Evolutionary conservation across 176 grass and related monocot genomes (phyloP), one percentile per base, ranked within the genome.

Genomic region (Urochloa ruziziensis): DNA sequence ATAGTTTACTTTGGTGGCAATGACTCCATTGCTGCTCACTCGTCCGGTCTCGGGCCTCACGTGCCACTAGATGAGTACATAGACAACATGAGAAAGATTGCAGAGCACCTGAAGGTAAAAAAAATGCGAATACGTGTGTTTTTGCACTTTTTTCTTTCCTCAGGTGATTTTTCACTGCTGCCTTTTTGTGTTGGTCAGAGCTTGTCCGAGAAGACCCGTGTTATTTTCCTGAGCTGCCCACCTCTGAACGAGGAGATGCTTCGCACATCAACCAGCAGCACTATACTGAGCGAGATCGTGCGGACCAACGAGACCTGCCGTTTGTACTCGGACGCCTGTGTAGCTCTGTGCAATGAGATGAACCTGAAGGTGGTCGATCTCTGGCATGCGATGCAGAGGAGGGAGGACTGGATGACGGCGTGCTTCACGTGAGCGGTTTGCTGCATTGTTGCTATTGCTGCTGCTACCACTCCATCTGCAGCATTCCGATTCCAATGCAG

Each of bases 1-100:
- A 91, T 97, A 74, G 92, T 94, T 87, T 97, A 97, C 75, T 93
- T 97, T 93, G 95, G 95, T 66, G 95, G 92, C 47, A 97, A 94
- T 48, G 95, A 97, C 60, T 94, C 90, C 2, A 87, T 94, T 49
- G 90, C 77, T 49, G 67, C 88, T 43, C 88, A 94, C 70, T 65
- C 86, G 2, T 97, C 92, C 11, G 90, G 88, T 62, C 88, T 94
- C 17, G 90, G 95, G 74, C 86, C 90, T 80, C 95, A 97, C 79
- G 95, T 97, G 42, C 95, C 95, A 7, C 82, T 97, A 81, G 76
- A 82, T 8, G 95, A 97, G 89, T 97, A 97, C 81, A 70, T 84
- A 60, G 84, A 79, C 37, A 97, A 97, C 84, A 90, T 93, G 90
- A 86, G 87, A 87, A 91, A 83, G 65, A 97, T 97, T 37, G 92